A percentile compares a stretch with the other conserved stretches of the same genome.
Conservation (phyloP, 1,284 basidiomycete genomes). For the Austroboletus novae-zelandiae region DNA sequence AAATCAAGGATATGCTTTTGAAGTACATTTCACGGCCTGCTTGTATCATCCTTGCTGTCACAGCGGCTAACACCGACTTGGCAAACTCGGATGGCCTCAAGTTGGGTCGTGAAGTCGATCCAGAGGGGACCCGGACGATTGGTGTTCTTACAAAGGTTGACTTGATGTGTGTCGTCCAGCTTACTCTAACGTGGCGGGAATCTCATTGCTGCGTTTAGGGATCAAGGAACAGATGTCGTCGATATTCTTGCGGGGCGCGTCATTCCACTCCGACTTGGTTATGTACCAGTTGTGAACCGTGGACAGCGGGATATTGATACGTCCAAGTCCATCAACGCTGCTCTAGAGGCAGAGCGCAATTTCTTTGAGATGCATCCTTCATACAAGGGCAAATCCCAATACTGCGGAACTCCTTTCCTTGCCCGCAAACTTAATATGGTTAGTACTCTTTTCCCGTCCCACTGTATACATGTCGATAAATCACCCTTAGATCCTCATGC, state of each 20-base stretch:
- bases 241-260: slow-evolving; percentile 97
- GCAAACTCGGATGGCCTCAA: slow-evolving; percentile 98
- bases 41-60: slow-evolving; percentile 92
- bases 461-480: slow-evolving; percentile 6
- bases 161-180: slow-evolving; percentile 70
- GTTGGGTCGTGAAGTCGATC: slow-evolving; percentile 94
- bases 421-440: slow-evolving; percentile 96
- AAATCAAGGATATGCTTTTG: slow-evolving; percentile 95
- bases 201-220: slow-evolving; percentile 51
- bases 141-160: slow-evolving; percentile 99
- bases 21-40: slow-evolving; percentile 94
- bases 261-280: slow-evolving; percentile 93
- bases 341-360: slow-evolving; percentile 85
- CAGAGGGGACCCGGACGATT: slow-evolving; percentile 93
- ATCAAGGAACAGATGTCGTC: slow-evolving; percentile 95
- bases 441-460: slow-evolving; percentile 18
- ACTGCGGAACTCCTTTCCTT: slow-evolving; percentile 97
- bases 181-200: not conserved
- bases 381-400: slow-evolving; percentile 92
- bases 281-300: slow-evolving; percentile 97
- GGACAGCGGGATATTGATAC: slow-evolving; percentile 96
- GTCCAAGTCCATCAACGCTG: slow-evolving; percentile 79
- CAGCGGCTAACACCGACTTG: slow-evolving; percentile 94
- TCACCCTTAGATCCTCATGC: slow-evolving; percentile 83
- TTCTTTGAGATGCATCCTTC: slow-evolving; percentile 94